phyloP scores from a whole-genome alignment of 805 yeast species.

The Henningerozyma blattae region DNA sequence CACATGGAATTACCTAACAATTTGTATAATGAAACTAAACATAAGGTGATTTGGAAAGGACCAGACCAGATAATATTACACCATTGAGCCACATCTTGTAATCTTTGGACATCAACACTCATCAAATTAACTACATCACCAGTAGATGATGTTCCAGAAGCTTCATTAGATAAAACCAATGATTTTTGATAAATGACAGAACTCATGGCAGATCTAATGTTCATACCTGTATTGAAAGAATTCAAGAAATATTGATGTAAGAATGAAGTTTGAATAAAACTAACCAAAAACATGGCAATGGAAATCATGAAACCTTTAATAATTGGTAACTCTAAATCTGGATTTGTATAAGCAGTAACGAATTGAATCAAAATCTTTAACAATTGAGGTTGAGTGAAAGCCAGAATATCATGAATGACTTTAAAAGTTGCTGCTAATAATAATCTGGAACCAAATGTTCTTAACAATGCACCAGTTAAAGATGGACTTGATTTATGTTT shows the following conservation, averaged over 20 bases:
- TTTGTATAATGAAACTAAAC: constrained; percentile 60
- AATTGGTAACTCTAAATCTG: constrained; percentile 39
- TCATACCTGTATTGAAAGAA: constrained; percentile 66
- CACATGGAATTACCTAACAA: constrained; percentile 86
- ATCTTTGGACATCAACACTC: constrained; percentile 87
- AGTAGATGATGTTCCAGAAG: constrained; percentile 58
- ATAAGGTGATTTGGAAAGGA: constrained; percentile 73
- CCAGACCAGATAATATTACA: constrained; percentile 84
- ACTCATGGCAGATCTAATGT: constrained; percentile 56
- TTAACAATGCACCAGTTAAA: constrained; percentile 45
- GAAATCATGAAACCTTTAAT: constrained; percentile 70
- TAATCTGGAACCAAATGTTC: constrained; percentile 67
- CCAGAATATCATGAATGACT: constrained; percentile 60
- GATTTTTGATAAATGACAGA: constrained; percentile 60
- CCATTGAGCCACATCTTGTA: constrained; percentile 72
- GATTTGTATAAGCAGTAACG: constrained; percentile 36
- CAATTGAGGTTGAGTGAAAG: constrained; percentile 81
- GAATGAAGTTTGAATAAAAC: constrained; percentile 65
- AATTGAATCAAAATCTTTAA: constrained; percentile 52
- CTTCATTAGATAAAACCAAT: constrained; percentile 55
- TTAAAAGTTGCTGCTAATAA: constrained; percentile 63
- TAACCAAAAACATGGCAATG: constrained; percentile 58
- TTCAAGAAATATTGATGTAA: constrained; percentile 72
- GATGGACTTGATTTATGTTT: constrained; percentile 36
- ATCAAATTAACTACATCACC: constrained; percentile 91